Conservation (phyloP, 1,284 basidiomycete species). For the Wolfiporia cocos region DNA sequence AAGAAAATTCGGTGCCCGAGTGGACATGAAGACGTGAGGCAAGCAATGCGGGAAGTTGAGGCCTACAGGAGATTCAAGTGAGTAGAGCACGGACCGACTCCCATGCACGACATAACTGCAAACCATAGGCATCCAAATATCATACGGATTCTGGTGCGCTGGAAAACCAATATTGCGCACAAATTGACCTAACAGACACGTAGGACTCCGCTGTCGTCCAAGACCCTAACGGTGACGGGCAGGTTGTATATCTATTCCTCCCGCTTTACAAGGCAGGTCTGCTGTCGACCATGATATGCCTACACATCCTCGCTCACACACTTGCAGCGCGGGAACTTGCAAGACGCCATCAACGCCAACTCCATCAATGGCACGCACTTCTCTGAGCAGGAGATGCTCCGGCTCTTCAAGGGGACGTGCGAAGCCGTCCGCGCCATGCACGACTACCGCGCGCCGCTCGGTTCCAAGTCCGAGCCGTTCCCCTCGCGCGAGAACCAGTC, state of each 20-base stretch:
- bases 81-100: constrained; percentile 24
- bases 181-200: not conserved
- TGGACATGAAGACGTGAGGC: constrained; percentile 75
- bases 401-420: constrained; percentile 91
- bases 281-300: not conserved
- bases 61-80: constrained; percentile 88
- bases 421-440: constrained; percentile 94
- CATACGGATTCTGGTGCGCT: constrained; percentile 71
- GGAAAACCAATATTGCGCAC: no score
- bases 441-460: constrained; percentile 54
- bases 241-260: constrained; percentile 91
- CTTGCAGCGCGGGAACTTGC: constrained; percentile 79
- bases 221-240: constrained; percentile 88
- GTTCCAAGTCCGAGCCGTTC: constrained; percentile 27
- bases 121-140: constrained; percentile 75
- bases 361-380: constrained; percentile 81
- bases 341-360: constrained; percentile 90
- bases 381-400: constrained; percentile 84
- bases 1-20: constrained; percentile 91
- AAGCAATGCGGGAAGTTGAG: constrained; percentile 87
- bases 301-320: no score
- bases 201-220: constrained; percentile 93
- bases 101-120: not conserved
- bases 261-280: constrained; percentile 74
- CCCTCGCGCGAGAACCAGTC: constrained; percentile 24